Conservation (phyloP, 2,329 filamentous ascomycete genomes). For the Aureobasidium namibiae region DNA sequence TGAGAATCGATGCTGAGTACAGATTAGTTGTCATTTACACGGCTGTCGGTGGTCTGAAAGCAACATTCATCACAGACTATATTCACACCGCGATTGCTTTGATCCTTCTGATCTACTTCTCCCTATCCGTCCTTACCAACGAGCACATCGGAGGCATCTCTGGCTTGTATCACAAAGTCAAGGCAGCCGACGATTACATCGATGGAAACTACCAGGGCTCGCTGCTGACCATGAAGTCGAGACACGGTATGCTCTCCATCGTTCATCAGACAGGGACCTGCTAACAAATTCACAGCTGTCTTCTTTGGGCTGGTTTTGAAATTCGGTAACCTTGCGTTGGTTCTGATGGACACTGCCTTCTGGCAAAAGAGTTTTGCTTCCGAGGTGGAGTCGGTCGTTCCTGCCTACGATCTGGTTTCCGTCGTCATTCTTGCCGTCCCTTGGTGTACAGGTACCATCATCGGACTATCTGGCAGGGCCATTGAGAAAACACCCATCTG, state of each 20-base stretch:
- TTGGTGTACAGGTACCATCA: conserved; percentile 40
- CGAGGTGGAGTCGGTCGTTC: conserved; percentile 40
- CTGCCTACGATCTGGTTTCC: conserved; percentile 39
- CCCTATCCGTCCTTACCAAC: conserved; percentile 36
- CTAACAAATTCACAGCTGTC: conserved; percentile 15
- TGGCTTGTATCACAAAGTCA: conserved; percentile 40
- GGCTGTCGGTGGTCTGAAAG: conserved; percentile 41
- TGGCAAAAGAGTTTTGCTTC: conserved; percentile 47
- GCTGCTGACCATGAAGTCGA: conserved; percentile 42
- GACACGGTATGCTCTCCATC: conserved; percentile 24
- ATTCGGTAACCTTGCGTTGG: conserved; percentile 42
- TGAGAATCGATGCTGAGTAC: not conserved
- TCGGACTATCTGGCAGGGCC: conserved; percentile 37
- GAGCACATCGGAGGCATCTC: conserved; percentile 34
- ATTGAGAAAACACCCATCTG: conserved; percentile 40
- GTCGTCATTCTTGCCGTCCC: conserved; percentile 40
- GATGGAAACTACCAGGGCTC: conserved; percentile 41
- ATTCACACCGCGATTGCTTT: conserved; percentile 41
- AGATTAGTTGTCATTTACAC: conserved; percentile 40
- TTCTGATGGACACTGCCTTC: conserved; percentile 46
- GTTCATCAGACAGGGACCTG: not conserved
- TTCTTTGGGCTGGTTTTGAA: conserved; percentile 40
- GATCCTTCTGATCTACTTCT: conserved; percentile 41
- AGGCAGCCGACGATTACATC: conserved; percentile 36
- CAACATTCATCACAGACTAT: conserved; percentile 43